Evolutionary conservation across 331 rosid genomes (phyloP).

Genomic region (Telfairia occidentalis): DNA sequence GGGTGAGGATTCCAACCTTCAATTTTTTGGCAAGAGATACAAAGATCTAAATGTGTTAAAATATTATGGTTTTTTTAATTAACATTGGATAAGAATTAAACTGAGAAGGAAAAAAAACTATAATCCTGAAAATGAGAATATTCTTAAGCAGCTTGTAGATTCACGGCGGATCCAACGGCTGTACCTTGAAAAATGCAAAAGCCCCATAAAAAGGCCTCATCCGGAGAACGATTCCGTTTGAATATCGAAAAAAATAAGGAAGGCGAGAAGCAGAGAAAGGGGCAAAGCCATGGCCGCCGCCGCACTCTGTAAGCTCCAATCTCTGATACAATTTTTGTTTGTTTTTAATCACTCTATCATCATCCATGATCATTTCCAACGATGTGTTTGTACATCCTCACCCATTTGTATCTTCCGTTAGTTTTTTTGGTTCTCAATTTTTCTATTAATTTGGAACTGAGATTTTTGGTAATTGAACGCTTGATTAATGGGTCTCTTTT

Average conservation of each 20-base stretch:
- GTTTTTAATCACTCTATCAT: neutral
- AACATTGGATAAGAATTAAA: neutral
- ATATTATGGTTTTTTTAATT: too few relatives aligned
- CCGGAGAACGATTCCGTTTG: neutral
- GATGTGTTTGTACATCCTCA: neutral
- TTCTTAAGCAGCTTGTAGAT: neutral
- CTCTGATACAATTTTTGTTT: neutral
- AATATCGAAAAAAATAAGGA: neutral
- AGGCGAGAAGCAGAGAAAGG: conserved; percentile 5
- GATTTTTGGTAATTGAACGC: neutral
- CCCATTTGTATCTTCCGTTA: neutral
- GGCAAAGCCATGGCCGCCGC: conserved; percentile 31
- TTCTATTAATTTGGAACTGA: neutral
- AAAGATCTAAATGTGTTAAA: too few relatives aligned
- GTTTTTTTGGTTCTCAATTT: neutral
- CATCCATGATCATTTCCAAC: neutral
- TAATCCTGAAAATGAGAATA: conserved; percentile 9
- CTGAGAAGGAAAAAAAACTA: neutral
- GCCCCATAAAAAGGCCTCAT: neutral
- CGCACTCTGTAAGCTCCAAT: conserved; percentile 25
- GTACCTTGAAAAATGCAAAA: neutral
- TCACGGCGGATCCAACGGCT: neutral
- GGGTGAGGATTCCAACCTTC: too few relatives aligned
- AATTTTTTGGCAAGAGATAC: too few relatives aligned
- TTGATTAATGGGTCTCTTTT: neutral